These are phyloP conservation scores for Celoporthe dispersa DNA, from an alignment of 2,329 filamentous ascomycete species.

Conservation along the genomic window DNA sequence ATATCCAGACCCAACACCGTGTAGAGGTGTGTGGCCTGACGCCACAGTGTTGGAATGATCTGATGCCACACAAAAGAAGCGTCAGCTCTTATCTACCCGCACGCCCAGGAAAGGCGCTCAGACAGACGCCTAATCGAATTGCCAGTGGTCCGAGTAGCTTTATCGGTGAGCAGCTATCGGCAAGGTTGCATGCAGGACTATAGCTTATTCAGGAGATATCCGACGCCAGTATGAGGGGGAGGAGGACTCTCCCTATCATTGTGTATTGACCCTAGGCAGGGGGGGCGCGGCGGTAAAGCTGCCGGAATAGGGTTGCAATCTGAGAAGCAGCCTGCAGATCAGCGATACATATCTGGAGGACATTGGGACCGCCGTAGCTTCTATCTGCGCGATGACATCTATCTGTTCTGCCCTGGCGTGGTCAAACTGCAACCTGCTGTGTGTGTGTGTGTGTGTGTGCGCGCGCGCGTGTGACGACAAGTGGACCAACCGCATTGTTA, in stretches of 20 bases:
- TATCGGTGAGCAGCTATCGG: background rate
- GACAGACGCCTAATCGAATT: constrained; percentile 1
- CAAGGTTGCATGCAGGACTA: background rate
- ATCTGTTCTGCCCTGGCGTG: background rate
- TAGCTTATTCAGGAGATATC: background rate
- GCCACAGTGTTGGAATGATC: background rate
- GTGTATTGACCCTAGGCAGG: background rate
- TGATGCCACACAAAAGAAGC: background rate
- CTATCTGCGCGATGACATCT: background rate
- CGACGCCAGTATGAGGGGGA: background rate
- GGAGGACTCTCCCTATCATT: background rate
- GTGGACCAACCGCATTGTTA: background rate
- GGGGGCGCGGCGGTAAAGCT: background rate
- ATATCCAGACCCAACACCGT: background rate
- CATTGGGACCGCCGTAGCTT: background rate
- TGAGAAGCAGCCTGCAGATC: constrained; percentile 4
- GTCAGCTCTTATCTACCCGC: constrained; percentile 5
- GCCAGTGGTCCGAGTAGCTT: background rate
- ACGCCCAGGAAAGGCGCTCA: background rate
- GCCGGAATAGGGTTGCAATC: constrained; percentile 10
- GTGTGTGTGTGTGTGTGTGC: background rate
- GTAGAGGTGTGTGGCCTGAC: background rate
- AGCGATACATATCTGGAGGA: background rate
- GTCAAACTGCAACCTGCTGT: background rate
- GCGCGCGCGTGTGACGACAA: background rate